These are phyloP conservation scores for Zea luxurians DNA, from an alignment of 176 grass and related monocot species.

Conservation along the genomic window DNA sequence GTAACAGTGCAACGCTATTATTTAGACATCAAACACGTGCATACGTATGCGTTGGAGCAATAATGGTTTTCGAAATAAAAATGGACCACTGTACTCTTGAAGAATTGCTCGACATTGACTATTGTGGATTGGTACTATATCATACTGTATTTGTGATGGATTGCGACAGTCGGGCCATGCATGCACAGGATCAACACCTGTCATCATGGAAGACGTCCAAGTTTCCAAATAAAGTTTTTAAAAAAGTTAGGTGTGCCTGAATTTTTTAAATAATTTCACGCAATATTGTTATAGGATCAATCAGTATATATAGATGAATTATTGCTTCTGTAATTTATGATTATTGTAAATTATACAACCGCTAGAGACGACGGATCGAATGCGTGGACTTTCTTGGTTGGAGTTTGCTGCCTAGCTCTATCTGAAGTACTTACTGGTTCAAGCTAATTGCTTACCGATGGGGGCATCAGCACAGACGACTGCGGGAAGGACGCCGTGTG, in stretches of 20 bases:
- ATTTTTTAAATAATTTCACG: too few relatives aligned
- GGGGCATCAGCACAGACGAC: constrained; percentile 35
- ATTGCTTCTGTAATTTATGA: too few relatives aligned
- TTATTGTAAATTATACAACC: too few relatives aligned
- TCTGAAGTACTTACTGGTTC: background rate
- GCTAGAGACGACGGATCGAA: background rate
- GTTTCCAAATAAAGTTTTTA: background rate
- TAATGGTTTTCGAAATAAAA: background rate
- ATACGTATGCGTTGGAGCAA: background rate
- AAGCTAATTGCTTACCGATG: constrained; percentile 40
- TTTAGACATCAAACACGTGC: background rate
- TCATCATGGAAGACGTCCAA: background rate
- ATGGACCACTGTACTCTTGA: background rate
- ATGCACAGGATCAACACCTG: constrained; percentile 10
- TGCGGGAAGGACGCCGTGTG: constrained; percentile 21
- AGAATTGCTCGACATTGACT: background rate
- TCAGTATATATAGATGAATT: too few relatives aligned
- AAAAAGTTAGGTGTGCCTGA: background rate
- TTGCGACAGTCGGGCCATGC: background rate
- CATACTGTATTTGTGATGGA: background rate
- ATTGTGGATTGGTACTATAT: constrained; percentile 1
- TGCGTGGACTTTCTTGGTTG: background rate
- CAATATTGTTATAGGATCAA: too few relatives aligned
- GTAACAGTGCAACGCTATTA: background rate
- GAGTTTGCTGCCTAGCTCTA: background rate